Conservation (phyloP, 345 rosid genomes). For the Lumnitzera racemosa region DNA sequence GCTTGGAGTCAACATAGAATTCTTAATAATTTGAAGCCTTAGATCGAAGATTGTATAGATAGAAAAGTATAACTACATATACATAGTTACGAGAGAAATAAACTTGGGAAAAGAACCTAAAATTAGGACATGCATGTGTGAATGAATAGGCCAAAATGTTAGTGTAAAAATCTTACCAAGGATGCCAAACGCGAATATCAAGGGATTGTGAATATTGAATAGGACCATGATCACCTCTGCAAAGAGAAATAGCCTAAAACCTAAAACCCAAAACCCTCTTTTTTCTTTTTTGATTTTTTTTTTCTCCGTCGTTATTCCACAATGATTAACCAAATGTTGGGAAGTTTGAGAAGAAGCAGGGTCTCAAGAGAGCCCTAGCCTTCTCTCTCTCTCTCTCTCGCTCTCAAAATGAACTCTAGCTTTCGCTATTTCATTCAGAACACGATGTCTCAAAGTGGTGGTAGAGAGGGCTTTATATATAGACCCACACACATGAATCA, state of each 20-base stretch:
- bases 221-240: constrained; percentile 18
- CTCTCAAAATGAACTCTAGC: neutral
- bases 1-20: too few species aligned
- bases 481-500: constrained; percentile 8
- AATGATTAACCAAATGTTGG: too few species aligned
- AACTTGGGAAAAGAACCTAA: neutral
- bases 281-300: neutral
- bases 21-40: too few species aligned
- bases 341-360: constrained; percentile 8
- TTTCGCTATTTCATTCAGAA: constrained; percentile 7
- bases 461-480: constrained; percentile 24
- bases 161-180: constrained; percentile 37
- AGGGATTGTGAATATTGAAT: constrained; percentile 20
- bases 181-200: constrained; percentile 52
- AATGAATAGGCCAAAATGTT: neutral
- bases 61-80: too few species aligned
- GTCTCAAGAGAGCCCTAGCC: constrained; percentile 24
- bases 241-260: constrained; percentile 3
- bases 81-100: neutral
- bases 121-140: neutral
- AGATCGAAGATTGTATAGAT: too few species aligned
- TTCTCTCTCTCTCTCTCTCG: constrained; percentile 14
- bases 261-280: neutral
- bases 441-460: constrained; percentile 9
- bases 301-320: neutral